Evolutionary conservation across 1,284 basidiomycete genomes (phyloP), one percentile per base, ranked within the genome.

Genomic region (Heterobasidion parviporum): DNA sequence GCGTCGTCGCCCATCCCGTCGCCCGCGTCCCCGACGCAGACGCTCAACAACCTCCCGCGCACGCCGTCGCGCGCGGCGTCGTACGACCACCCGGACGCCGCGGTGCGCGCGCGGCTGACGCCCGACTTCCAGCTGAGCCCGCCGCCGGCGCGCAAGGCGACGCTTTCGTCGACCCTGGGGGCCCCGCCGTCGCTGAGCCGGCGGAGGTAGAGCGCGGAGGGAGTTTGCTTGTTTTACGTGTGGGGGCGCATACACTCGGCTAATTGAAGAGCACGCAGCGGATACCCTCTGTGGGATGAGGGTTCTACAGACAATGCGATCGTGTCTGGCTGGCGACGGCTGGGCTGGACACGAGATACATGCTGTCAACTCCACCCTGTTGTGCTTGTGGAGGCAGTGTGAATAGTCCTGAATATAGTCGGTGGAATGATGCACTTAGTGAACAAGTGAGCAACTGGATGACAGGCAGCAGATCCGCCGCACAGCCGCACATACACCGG

Each of bases 1-100:
- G 36, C 51, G 8, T 43, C 51, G 16, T 68, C 67, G 5, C 58
- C 61, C 34, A 36, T 45, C 10, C 54, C 34, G n/a, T 6, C 34
- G 9, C 43, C 20, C 12, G 20, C 55, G 12, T 56, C 60, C 1
- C 54, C 56, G 8, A 48, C 54, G n/a, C 45, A 18, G 6, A 12
- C 44, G 3, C 26, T 54, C 12, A 50, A 50, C 38, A 51, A 52
- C 20, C 32, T 54, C 51, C n/a, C 52, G 9, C 57, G 41, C 35
- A 47, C 53, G 2, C 56, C 54, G 16, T 52, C 54, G 33, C 59
- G 60, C 8, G 34, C 53, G 1, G 10, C 45, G 5, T 57, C 60
- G 12, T 18, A 50, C 12, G 53, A 54, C n/a, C 44, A 46, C 3
- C 10, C 2, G 10, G 55, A 60, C 1, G 50, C 26, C 6, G 8